Evolutionary conservation across 192 early-diverging fungal genomes (phyloP).

Genomic region (Entrophospora sp.): DNA sequence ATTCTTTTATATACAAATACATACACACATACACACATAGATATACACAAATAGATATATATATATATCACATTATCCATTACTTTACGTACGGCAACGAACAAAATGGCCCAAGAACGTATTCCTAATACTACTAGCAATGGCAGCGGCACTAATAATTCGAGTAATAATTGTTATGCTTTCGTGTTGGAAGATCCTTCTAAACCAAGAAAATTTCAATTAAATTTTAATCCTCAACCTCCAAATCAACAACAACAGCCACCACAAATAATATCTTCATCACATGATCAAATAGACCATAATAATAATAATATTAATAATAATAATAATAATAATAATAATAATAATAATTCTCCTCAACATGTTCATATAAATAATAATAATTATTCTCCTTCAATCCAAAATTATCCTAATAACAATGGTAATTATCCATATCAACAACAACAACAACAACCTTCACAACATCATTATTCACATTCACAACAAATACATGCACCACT

Average conservation of each 20-base stretch:
- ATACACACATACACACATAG: no score
- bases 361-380: background rate
- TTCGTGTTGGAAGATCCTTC: conserved; percentile 11
- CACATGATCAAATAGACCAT: no score
- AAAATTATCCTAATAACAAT: background rate
- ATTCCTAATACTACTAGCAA: no score
- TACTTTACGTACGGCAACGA: no score
- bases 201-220: conserved; percentile 13
- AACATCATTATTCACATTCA: background rate
- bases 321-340: no score
- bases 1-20: no score
- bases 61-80: no score
- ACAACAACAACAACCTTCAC: background rate
- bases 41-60: no score
- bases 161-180: conserved; percentile 4
- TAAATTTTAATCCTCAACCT: background rate
- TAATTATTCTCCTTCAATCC: background rate
- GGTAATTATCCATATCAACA: background rate
- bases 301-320: no score
- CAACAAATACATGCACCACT: background rate
- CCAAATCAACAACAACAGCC: background rate
- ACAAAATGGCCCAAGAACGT: no score
- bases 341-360: background rate
- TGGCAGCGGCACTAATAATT: no score
- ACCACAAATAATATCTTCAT: background rate